Percentiles rank a stretch among this genome's conserved stretches.
These are phyloP conservation scores for Obelidium mucronatum DNA, from an alignment of 192 early-diverging fungal species.

Conservation along the genomic window DNA sequence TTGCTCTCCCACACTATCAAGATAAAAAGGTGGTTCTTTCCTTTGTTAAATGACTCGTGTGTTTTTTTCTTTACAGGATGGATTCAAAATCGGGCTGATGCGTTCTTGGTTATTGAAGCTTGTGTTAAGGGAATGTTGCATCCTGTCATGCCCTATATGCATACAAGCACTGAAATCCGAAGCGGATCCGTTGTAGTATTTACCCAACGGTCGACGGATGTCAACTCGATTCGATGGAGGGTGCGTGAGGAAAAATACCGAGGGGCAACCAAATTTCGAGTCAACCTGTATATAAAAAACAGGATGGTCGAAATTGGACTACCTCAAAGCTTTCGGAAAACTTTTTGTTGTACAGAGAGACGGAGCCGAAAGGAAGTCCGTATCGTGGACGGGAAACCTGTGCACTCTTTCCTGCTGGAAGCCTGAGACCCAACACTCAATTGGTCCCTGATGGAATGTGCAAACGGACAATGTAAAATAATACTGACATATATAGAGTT, in stretches of 20 bases:
- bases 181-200: conserved; percentile 11
- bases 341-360: background rate
- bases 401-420: background rate
- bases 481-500: too few relatives aligned
- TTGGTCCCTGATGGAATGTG: conserved; percentile 1
- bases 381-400: conserved; percentile 5
- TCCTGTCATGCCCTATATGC: background rate
- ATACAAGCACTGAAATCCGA: background rate
- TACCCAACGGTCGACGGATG: background rate
- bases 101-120: conserved; percentile 6
- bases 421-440: background rate
- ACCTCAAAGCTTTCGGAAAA: background rate
- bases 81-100: conserved; percentile 6
- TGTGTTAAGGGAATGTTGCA: background rate
- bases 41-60: too few relatives aligned
- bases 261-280: too few relatives aligned
- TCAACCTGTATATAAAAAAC: background rate
- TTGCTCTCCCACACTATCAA: too few relatives aligned
- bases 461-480: too few relatives aligned
- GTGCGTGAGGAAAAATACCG: too few relatives aligned
- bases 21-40: too few relatives aligned
- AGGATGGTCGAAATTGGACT: background rate
- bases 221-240: conserved; percentile 10
- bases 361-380: background rate
- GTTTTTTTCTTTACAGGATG: background rate